Evolutionary conservation across 2,329 filamentous ascomycete species (phyloP).

Genomic region (Colletotrichum sp.): DNA sequence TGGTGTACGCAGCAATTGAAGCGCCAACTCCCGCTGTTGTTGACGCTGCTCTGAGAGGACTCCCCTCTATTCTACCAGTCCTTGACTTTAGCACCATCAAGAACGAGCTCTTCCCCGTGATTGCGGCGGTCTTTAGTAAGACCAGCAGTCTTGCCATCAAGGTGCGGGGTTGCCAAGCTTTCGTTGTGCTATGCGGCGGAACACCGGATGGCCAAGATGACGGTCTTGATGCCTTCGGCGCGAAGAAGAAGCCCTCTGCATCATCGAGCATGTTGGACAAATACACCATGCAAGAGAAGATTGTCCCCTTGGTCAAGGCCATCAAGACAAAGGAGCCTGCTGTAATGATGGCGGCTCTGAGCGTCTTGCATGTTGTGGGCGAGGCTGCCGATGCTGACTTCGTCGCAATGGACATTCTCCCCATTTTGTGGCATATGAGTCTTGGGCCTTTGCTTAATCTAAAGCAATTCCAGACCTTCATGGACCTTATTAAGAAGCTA

Average conservation of each 20-base stretch:
- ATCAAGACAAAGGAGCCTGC: slow-evolving; percentile 99
- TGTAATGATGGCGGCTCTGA: slow-evolving; percentile 93
- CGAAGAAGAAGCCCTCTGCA: slow-evolving; percentile 64
- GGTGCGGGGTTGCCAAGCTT: slow-evolving; percentile 87
- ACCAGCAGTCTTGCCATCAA: slow-evolving; percentile 96
- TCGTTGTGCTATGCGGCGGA: slow-evolving; percentile 88
- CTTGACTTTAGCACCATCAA: slow-evolving; percentile 98
- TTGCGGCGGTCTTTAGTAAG: slow-evolving; percentile 88
- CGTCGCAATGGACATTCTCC: slow-evolving; percentile 88
- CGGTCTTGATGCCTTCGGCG: slow-evolving; percentile 75
- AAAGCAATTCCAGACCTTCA: slow-evolving; percentile 87
- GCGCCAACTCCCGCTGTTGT: slow-evolving; percentile 89
- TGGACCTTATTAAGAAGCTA: slow-evolving; percentile 83
- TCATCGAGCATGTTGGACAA: slow-evolving; percentile 89
- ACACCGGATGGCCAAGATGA: slow-evolving; percentile 63
- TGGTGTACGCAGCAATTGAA: slow-evolving; percentile 83
- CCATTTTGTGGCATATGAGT: slow-evolving; percentile 89
- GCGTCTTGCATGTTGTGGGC: slow-evolving; percentile 84
- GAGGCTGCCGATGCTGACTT: slow-evolving; percentile 86
- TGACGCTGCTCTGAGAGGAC: slow-evolving; percentile 79
- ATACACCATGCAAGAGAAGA: slow-evolving; percentile 97
- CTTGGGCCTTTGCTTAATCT: slow-evolving; percentile 88
- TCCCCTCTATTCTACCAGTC: slow-evolving; percentile 82
- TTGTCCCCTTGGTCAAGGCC: slow-evolving; percentile 85
- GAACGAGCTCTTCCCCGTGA: slow-evolving; percentile 92